Percentiles rank a stretch among this genome's conserved stretches.
Evolutionary conservation across 2,329 filamentous ascomycete genomes (phyloP).

Genomic region (Scedosporium minutisporum): DNA sequence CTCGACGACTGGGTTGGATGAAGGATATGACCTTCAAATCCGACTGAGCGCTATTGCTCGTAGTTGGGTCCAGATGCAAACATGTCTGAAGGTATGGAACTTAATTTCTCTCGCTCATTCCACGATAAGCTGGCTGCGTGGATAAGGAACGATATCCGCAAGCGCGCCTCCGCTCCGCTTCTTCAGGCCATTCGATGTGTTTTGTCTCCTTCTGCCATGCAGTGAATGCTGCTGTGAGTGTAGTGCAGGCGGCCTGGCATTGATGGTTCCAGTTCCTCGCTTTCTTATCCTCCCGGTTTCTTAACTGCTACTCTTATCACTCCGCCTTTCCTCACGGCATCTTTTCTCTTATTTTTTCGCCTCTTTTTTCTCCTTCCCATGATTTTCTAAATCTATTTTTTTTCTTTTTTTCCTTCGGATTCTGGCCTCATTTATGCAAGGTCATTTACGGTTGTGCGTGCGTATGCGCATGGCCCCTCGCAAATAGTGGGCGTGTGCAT

Average conservation of each 20-base stretch:
- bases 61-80: constrained; percentile 2
- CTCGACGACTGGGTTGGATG: constrained; percentile 27
- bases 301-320: background rate
- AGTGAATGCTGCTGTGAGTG: background rate
- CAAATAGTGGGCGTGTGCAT: background rate
- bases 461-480: background rate
- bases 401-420: background rate
- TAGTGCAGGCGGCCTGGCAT: background rate
- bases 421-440: background rate
- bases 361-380: background rate
- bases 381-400: background rate
- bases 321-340: background rate
- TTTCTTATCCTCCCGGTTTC: background rate
- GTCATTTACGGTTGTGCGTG: background rate
- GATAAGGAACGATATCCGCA: background rate
- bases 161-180: background rate
- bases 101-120: background rate
- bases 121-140: background rate
- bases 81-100: constrained; percentile 2
- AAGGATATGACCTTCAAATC: constrained; percentile 10
- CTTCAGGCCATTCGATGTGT: background rate
- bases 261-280: background rate
- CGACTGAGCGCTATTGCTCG: constrained; percentile 5
- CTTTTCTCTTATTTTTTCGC: background rate
- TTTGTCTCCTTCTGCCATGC: background rate